These are phyloP conservation scores for Chromera velia DNA, from an alignment of 73 alveolate species.

Conservation along the genomic window DNA sequence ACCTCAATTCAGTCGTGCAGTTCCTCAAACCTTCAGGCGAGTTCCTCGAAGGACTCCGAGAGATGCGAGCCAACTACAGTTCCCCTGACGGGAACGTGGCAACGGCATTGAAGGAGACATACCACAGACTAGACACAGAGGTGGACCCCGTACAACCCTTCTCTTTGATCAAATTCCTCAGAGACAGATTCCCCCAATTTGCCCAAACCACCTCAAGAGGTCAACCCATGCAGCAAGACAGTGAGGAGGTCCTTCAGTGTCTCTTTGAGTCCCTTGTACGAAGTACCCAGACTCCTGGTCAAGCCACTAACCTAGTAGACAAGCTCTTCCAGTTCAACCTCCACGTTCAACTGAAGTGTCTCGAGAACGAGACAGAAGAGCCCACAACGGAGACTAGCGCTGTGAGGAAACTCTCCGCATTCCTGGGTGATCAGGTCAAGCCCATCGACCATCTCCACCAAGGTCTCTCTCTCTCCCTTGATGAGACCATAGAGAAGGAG, in stretches of 20 bases:
- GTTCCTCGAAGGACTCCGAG: slow-evolving; percentile 58
- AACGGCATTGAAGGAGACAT: slow-evolving; percentile 54
- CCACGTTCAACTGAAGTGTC: slow-evolving; percentile 50
- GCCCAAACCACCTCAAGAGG: slow-evolving; percentile 71
- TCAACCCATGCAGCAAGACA: slow-evolving; percentile 73
- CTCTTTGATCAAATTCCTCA: slow-evolving; percentile 55
- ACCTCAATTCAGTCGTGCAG: slow-evolving; percentile 71
- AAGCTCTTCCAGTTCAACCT: slow-evolving; percentile 70
- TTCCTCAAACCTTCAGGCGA: slow-evolving; percentile 65
- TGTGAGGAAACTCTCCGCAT: slow-evolving; percentile 53
- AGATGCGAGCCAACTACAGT: slow-evolving; percentile 18
- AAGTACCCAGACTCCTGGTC: slow-evolving; percentile 43
- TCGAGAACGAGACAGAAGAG: slow-evolving; percentile 56
- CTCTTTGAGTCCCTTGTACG: slow-evolving; percentile 50
- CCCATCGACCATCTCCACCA: slow-evolving; percentile 65
- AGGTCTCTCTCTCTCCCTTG: slow-evolving; percentile 61
- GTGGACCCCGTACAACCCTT: slow-evolving; percentile 73
- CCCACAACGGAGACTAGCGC: slow-evolving; percentile 57
- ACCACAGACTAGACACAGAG: slow-evolving; percentile 54
- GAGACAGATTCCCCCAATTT: slow-evolving; percentile 66
- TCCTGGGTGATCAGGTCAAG: slow-evolving; percentile 57
- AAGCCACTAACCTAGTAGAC: slow-evolving; percentile 55
- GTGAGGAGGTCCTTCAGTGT: slow-evolving; percentile 79
- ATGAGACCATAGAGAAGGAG: slow-evolving; percentile 67
- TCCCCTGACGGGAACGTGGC: no score